Evolutionary conservation across 2,329 filamentous ascomycete genomes (phyloP), one percentile per base, ranked within the genome.

Genomic region (Neonectria ditissima): DNA sequence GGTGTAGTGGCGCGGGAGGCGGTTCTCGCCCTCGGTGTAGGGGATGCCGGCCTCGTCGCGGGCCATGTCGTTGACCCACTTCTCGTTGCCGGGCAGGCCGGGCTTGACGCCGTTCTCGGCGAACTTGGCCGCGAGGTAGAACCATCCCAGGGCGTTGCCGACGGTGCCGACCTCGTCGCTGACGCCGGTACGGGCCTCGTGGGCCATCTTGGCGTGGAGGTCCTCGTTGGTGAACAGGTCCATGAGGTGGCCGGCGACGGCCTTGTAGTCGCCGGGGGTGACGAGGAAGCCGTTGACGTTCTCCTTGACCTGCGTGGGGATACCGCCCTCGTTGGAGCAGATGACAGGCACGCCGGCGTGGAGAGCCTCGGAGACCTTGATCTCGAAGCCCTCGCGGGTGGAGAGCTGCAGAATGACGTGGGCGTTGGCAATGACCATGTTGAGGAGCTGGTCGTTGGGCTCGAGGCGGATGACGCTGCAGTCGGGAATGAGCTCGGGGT

Each of bases 101-200:
- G 76, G 78, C 60, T 78, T 81, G 2, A 77, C 75, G 24, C 86
- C 86, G 1, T 82, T 79, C 69, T 89, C 86, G 22, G 84, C 81
- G 76, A 91, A 84, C 74, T 87, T 88, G 69, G 88, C 86, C 0
- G 90, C 91, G n/a, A 96, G 82, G 75, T 92, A 95, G 75, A 92
- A 86, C 92, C 92, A 96, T 22, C 82, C 83, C 13, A 95, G 80
- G 1, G 90, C 89, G 75, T 94, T 94, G 0, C 92, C 92, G 1
- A 94, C 91, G 0, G 92, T 96, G 65, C 90, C 88, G 1, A 95
- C 91, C 75, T 96, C 92, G 73, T 96, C 92, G 64, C 89, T 93
- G 14, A 96, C 91, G 63, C 91, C 87, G 0, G 77, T 81, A 39
- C 80, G 80, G 0, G 92, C 92, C 67, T 86, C 90, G 8, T 83